phyloP scores from a whole-genome alignment of 2,329 filamentous ascomycete species.

The Fusarium chlamydosporum region DNA sequence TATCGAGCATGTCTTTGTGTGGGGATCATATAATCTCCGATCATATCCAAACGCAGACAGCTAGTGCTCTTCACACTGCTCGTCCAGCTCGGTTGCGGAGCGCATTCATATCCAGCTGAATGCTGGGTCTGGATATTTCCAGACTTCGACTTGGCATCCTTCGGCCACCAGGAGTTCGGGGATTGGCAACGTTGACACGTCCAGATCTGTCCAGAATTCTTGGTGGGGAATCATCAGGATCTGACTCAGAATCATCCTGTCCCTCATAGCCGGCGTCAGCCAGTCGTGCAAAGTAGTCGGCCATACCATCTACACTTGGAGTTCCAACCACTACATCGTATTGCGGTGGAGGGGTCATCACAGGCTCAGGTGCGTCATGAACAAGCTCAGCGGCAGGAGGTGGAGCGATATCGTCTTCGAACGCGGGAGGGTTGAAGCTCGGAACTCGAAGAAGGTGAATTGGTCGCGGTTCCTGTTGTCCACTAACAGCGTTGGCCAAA shows the following conservation, averaged over 20 bases:
- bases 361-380: constrained; percentile 47
- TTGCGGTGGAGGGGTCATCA: constrained; percentile 85
- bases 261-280: constrained; percentile 74
- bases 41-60: constrained; percentile 42
- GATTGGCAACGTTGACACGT: constrained; percentile 70
- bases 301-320: constrained; percentile 76
- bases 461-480: constrained; percentile 69
- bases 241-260: constrained; percentile 59
- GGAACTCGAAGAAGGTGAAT: constrained; percentile 88
- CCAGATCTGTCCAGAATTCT: constrained; percentile 66
- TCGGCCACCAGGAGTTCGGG: constrained; percentile 67
- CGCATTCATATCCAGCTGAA: constrained; percentile 49
- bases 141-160: constrained; percentile 70
- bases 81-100: constrained; percentile 47
- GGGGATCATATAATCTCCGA: neutral
- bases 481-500: constrained; percentile 52
- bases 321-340: constrained; percentile 85
- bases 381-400: constrained; percentile 53
- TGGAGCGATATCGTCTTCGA: constrained; percentile 76
- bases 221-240: constrained; percentile 60
- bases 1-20: constrained; percentile 2
- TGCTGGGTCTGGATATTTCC: constrained; percentile 63
- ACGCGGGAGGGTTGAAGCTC: constrained; percentile 89
- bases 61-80: constrained; percentile 48
- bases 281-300: constrained; percentile 88